Conservation (phyloP, 805 yeast genomes). For the Suhomyces xylopsoci region DNA sequence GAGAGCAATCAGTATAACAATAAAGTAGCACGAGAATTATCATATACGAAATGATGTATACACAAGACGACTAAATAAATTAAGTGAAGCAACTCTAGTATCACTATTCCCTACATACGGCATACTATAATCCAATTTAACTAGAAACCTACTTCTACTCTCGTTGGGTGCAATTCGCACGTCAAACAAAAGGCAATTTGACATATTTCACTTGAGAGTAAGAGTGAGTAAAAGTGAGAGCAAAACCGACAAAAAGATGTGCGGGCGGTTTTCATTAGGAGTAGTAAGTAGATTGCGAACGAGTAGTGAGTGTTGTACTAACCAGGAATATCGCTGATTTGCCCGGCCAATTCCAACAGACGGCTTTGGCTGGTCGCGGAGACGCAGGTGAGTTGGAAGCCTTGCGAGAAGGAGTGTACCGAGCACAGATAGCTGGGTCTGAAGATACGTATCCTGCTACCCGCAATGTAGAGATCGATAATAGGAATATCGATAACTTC, state of each 20-base stretch:
- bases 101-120: too few species aligned
- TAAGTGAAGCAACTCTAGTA: too few species aligned
- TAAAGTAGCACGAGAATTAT: too few species aligned
- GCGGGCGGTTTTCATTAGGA: constrained; percentile 59
- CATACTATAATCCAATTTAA: too few species aligned
- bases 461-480: constrained; percentile 3
- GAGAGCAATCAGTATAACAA: too few species aligned
- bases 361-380: constrained; percentile 12
- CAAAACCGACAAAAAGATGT: too few species aligned
- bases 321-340: constrained; percentile 22
- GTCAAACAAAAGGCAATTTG: neutral
- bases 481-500: constrained; percentile 11
- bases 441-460: neutral
- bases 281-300: constrained; percentile 27
- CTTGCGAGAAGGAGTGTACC: constrained; percentile 1
- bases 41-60: too few species aligned
- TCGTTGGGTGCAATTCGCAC: neutral
- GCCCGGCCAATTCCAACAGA: constrained; percentile 25
- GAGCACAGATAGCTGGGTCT: constrained; percentile 6
- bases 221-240: too few species aligned
- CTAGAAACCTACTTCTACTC: too few species aligned
- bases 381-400: neutral
- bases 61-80: too few species aligned
- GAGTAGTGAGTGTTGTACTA: neutral
- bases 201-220: neutral